Conservation (phyloP, 768 basidiomycete genomes). For the Kwoniella heveanensis region DNA sequence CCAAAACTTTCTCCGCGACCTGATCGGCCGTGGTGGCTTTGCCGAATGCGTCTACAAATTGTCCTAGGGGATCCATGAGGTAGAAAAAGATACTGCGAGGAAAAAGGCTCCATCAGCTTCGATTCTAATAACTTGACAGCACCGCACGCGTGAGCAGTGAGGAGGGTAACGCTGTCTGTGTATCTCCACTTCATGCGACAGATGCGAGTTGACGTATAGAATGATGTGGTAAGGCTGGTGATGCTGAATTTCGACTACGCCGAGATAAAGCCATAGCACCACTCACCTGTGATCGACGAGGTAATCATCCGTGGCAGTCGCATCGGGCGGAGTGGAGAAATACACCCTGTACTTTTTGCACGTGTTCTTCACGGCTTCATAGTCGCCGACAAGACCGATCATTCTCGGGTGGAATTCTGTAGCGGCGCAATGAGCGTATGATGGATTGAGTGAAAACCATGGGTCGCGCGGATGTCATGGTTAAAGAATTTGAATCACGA, state of each 20-base stretch:
- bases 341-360: conserved; percentile 98
- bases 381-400: conserved; percentile 84
- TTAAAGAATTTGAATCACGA: no score
- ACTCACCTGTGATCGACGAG: conserved; percentile 74
- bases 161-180: no score
- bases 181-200: no score
- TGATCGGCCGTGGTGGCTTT: conserved; percentile 73
- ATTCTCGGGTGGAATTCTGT: conserved; percentile 89
- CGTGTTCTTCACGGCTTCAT: conserved; percentile 75
- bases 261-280: no score
- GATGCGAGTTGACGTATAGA: no score
- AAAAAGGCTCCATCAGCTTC: no score
- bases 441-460: neutral
- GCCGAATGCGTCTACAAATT: conserved; percentile 96
- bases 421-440: neutral
- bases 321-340: conserved; percentile 85
- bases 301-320: conserved; percentile 81
- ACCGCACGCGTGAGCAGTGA: no score
- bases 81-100: conserved; percentile 87
- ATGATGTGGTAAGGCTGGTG: no score
- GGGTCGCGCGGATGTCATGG: neutral
- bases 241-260: no score
- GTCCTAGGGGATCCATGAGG: conserved; percentile 91
- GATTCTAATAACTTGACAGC: no score
- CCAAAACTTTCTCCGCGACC: conserved; percentile 59